These are phyloP conservation scores for Claviceps spartinae DNA, from an alignment of 2,329 filamentous ascomycete genomes.

Conservation along the genomic window DNA sequence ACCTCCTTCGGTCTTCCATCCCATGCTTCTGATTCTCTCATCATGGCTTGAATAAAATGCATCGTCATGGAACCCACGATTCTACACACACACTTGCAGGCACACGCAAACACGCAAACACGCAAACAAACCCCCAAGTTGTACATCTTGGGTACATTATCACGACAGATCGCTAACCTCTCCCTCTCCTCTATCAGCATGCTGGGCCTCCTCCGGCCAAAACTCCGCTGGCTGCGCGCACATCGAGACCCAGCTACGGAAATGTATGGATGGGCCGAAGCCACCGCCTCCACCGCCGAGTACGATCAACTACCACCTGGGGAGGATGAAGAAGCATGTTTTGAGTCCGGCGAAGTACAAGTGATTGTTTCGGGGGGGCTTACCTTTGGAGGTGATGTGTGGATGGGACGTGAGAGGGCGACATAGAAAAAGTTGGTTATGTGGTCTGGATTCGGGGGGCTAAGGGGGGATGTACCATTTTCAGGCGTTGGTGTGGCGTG, in stretches of 20 bases:
- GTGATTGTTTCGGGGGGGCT: slow-evolving; percentile 6
- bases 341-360: slow-evolving; percentile 30
- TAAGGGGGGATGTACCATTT: too few species aligned
- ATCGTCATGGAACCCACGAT: too few species aligned
- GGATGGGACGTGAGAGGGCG: too few species aligned
- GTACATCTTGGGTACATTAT: background rate
- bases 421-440: too few species aligned
- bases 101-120: background rate
- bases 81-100: too few species aligned
- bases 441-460: too few species aligned
- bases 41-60: too few species aligned
- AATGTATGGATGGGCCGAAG: slow-evolving; percentile 69
- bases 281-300: slow-evolving; percentile 38
- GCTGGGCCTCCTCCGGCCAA: slow-evolving; percentile 71
- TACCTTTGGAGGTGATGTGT: too few species aligned
- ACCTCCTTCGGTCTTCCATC: too few species aligned
- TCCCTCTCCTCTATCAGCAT: slow-evolving; percentile 36
- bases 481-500: too few species aligned
- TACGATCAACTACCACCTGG: slow-evolving; percentile 88
- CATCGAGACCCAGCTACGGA: slow-evolving; percentile 46
- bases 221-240: slow-evolving; percentile 44
- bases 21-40: too few species aligned
- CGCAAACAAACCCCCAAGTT: background rate
- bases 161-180: background rate
- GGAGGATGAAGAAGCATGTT: slow-evolving; percentile 60